Evolutionary conservation across 2,329 filamentous ascomycete genomes (phyloP), one percentile per base, ranked within the genome.

Genomic region (Aspergillus hiratsukae): DNA sequence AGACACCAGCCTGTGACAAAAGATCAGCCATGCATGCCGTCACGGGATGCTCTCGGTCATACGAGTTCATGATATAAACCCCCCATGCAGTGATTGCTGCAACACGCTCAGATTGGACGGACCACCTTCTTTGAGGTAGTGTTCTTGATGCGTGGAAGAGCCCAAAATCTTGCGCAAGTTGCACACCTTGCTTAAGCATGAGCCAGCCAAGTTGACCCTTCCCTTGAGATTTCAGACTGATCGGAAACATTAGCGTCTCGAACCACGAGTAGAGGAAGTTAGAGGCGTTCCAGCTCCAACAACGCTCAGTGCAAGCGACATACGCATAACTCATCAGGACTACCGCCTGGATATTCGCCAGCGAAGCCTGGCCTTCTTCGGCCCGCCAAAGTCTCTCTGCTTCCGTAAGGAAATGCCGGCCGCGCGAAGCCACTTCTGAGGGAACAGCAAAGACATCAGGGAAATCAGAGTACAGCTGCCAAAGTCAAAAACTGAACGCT

Each of bases 311-410:
- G 17, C n/a, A 41, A 29, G n/a, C 5, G 17, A 66, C 69, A 58
- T 69, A 71, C 69, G 64, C 59, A 56, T 58, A 61, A 43, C 68
- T 69, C 67, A 75, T 70, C 25, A 73, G 53, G 19, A 68, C 61
- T 49, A 75, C 60, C 17, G 69, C 72, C 48, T 75, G 73, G 11
- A 75, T 66, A 51, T 70, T 75, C 19, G 69, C 55, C 37, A 76
- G 63, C 3, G 68, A 68, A 17, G 62, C 56, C 10, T 50, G 62
- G 14, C 69, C 73, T 23, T 70, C 69, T 56, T 76, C 71, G n/a
- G 66, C 62, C 41, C 64, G 67, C 66, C 72, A 73, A 21, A 75
- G 58, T 46, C 60, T 61, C 51, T 75, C 68, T 10, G 73, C 73
- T 58, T 75, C 74, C 2, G 56, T 49, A 43, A 69, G 67, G 50